phyloP scores from a whole-genome alignment of 257 asterid genomes.

The Solanum peruvianum region DNA sequence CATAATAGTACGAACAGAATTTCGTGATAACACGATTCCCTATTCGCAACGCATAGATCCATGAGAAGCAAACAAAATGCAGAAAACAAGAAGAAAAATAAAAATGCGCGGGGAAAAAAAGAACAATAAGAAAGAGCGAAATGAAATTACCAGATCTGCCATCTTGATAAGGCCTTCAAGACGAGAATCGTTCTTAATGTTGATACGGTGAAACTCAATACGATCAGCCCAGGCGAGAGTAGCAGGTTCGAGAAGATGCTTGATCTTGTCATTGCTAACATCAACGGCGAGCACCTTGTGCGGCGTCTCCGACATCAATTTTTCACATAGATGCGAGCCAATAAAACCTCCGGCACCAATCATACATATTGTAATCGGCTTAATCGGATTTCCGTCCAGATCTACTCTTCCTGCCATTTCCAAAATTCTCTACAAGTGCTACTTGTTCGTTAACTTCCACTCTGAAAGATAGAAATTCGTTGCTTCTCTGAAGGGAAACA shows the following conservation, averaged over 20 bases:
- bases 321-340: conserved; percentile 93
- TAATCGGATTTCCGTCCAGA: conserved; percentile 79
- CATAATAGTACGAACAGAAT: neutral
- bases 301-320: conserved; percentile 63
- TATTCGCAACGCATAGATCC: neutral
- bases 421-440: neutral
- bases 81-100: neutral
- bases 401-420: conserved; percentile 75
- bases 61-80: neutral
- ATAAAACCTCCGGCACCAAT: conserved; percentile 97
- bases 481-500: neutral
- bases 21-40: neutral
- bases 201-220: conserved; percentile 84
- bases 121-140: neutral
- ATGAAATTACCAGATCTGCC: conserved; percentile 77
- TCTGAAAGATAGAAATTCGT: neutral
- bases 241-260: conserved; percentile 66
- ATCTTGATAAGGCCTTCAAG: conserved; percentile 92
- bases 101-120: neutral
- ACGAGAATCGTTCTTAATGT: conserved; percentile 88
- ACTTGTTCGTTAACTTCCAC: neutral
- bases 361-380: conserved; percentile 81
- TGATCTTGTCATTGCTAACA: conserved; percentile 79
- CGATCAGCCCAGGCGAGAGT: conserved; percentile 52
- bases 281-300: conserved; percentile 85